These are phyloP conservation scores for Talaromyces thailandensis DNA, from an alignment of 495 filamentous ascomycete species.

Conservation along the genomic window DNA sequence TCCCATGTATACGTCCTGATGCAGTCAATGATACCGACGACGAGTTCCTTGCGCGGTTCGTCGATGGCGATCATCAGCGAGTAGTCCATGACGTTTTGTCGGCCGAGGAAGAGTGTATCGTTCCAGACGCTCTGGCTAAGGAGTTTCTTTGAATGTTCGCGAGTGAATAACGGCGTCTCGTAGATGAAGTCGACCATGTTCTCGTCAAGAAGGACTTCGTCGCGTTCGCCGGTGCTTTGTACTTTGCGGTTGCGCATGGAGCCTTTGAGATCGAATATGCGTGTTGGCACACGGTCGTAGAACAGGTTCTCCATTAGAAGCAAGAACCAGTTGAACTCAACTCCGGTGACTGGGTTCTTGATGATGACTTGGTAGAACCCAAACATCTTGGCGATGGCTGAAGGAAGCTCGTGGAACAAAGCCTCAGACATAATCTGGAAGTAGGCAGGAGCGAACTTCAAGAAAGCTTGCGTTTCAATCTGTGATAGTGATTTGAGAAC, in stretches of 20 bases:
- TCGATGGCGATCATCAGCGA: constrained; percentile 97
- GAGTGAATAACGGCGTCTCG: constrained; percentile 86
- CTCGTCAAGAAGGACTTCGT: constrained; percentile 94
- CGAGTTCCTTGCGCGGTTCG: constrained; percentile 76
- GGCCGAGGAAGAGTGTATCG: constrained; percentile 85
- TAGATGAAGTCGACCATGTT: constrained; percentile 99
- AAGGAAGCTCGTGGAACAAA: constrained; percentile 91
- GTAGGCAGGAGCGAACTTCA: constrained; percentile 91
- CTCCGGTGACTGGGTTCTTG: constrained; percentile 84
- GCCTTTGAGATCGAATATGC: constrained; percentile 97
- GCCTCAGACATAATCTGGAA: constrained; percentile 96
- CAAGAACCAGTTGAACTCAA: constrained; percentile 90
- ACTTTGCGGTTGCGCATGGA: constrained; percentile 98
- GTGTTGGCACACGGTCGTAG: constrained; percentile 82
- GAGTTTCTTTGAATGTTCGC: constrained; percentile 87
- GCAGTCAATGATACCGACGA: constrained; percentile 97
- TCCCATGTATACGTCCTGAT: constrained; percentile 99
- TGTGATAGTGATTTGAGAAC: constrained; percentile 84
- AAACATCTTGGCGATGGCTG: constrained; percentile 98
- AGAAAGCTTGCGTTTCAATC: constrained; percentile 87
- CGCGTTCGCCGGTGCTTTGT: constrained; percentile 85
- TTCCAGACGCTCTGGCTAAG: constrained; percentile 84
- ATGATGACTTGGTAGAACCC: constrained; percentile 97
- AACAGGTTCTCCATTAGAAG: constrained; percentile 98
- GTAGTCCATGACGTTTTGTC: constrained; percentile 98